These are phyloP conservation scores for Salvia miltiorrhiza DNA, from an alignment of 257 asterid genomes.

Conservation along the genomic window DNA sequence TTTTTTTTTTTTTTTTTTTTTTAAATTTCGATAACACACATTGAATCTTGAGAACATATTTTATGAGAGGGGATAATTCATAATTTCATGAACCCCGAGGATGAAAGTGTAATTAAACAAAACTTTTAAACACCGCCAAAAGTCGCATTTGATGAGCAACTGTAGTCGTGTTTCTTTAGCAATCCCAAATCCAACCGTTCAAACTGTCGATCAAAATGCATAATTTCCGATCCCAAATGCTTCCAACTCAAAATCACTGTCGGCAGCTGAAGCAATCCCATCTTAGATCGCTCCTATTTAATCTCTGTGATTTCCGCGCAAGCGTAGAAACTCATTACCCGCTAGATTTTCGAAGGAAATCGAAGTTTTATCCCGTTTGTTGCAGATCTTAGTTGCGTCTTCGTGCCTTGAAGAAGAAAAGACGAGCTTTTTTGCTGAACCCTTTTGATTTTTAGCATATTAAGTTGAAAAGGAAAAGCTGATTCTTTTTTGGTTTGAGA, in stretches of 20 bases:
- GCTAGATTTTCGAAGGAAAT: conserved; percentile 4
- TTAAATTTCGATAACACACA: no score
- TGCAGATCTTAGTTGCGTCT: conserved; percentile 20
- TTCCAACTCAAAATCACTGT: not conserved
- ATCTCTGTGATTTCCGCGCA: conserved; percentile 4
- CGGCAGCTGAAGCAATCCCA: conserved; percentile 10
- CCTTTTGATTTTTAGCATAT: conserved; percentile 1
- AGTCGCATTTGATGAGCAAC: conserved; percentile 12
- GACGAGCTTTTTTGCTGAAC: not conserved
- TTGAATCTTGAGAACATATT: no score
- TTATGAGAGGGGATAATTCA: no score
- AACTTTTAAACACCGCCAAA: conserved; percentile 3
- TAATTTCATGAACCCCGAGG: not conserved
- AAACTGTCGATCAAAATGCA: conserved; percentile 27
- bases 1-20: no score
- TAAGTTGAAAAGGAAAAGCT: conserved; percentile 11
- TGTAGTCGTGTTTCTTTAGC: not conserved
- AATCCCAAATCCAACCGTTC: conserved; percentile 28
- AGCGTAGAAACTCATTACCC: not conserved
- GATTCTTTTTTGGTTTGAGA: not conserved
- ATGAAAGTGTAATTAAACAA: not conserved
- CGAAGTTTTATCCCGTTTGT: conserved; percentile 1
- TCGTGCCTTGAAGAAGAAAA: conserved; percentile 18
- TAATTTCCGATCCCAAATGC: conserved; percentile 16
- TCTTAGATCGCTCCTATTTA: conserved; percentile 19